Conservation (phyloP, 345 rosid species). For the Moricandia arvensis region DNA sequence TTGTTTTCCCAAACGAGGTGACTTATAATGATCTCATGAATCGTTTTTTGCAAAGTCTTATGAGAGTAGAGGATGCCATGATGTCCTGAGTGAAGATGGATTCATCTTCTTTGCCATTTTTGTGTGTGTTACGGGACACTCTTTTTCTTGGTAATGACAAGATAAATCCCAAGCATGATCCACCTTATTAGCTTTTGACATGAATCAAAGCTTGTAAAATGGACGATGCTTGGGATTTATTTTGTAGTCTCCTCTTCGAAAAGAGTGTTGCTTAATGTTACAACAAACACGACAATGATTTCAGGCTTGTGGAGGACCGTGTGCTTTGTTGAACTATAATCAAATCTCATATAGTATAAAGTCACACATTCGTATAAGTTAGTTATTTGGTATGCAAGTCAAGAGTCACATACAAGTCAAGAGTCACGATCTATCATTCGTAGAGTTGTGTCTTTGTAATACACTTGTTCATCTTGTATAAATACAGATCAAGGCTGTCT, state of each 20-base stretch:
- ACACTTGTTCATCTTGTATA: too few species aligned
- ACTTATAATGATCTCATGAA: slow-evolving; percentile 24
- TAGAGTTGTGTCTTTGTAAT: too few species aligned
- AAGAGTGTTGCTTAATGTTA: neutral
- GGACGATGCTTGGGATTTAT: too few species aligned
- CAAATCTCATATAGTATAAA: too few species aligned
- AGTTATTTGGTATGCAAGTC: too few species aligned
- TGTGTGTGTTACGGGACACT: neutral
- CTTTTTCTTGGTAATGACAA: neutral
- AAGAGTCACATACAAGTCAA: too few species aligned
- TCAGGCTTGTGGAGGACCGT: neutral
- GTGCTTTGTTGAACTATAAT: too few species aligned
- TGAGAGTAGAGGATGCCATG: neutral
- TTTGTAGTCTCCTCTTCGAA: slow-evolving; percentile 7
- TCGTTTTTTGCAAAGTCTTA: neutral
- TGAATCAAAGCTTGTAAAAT: neutral
- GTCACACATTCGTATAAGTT: too few species aligned
- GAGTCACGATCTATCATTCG: too few species aligned
- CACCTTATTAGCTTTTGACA: neutral
- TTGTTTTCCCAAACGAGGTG: slow-evolving; percentile 7
- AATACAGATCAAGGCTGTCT: too few species aligned
- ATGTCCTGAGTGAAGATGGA: neutral
- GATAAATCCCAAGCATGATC: slow-evolving; percentile 8
- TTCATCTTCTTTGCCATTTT: neutral
- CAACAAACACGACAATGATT: neutral